A percentile compares a stretch with the other conserved stretches of the same genome.
phyloP scores from a whole-genome alignment of 2,329 filamentous ascomycete species.

The Talaromyces amestolkiae region DNA sequence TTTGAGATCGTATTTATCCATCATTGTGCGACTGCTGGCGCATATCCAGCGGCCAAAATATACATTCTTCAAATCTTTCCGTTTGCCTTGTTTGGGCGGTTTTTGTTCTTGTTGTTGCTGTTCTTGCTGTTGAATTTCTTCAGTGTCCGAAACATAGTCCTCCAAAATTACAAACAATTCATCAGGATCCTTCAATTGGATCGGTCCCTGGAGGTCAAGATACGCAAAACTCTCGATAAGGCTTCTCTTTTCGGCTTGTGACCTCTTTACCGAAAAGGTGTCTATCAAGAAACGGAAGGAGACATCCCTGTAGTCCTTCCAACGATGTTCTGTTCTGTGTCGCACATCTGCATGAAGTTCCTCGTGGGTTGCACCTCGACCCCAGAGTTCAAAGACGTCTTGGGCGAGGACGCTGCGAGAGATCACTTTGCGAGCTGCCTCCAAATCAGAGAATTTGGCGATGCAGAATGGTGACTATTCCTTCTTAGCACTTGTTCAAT shows the following conservation, averaged over 20 bases:
- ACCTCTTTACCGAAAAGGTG: constrained; percentile 72
- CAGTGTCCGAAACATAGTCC: constrained; percentile 62
- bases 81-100: constrained; percentile 1
- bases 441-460: constrained; percentile 64
- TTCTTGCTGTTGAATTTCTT: constrained; percentile 4
- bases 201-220: constrained; percentile 72
- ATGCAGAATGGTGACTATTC: constrained; percentile 81
- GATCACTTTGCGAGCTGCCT: constrained; percentile 65
- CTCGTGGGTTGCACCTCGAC: constrained; percentile 63
- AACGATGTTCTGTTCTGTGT: constrained; percentile 59
- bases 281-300: constrained; percentile 86
- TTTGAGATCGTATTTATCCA: constrained; percentile 81
- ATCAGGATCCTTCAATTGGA: constrained; percentile 71
- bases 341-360: constrained; percentile 67
- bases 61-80: constrained; percentile 55
- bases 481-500: not conserved
- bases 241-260: constrained; percentile 60
- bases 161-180: constrained; percentile 79
- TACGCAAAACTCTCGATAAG: constrained; percentile 83
- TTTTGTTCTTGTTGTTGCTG: constrained; percentile 9
- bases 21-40: constrained; percentile 63
- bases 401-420: constrained; percentile 76
- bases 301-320: constrained; percentile 61
- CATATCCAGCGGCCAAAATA: constrained; percentile 73
- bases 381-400: constrained; percentile 89